These are phyloP conservation scores for Hymenoscyphus fraxineus DNA, from an alignment of 2,329 filamentous ascomycete genomes.

Conservation along the genomic window DNA sequence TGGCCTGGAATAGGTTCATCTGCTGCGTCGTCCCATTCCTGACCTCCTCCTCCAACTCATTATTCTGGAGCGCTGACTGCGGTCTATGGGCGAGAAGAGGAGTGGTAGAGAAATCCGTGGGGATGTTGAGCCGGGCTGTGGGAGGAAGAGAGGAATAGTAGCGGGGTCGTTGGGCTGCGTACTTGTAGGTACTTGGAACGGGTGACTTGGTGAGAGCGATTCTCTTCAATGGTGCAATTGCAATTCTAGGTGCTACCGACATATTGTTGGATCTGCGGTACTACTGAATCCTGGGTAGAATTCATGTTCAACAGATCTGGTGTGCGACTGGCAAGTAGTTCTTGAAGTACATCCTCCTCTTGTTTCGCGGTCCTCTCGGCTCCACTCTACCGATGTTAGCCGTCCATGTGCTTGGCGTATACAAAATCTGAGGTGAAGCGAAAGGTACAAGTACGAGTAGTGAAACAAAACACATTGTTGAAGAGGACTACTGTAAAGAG, in stretches of 20 bases:
- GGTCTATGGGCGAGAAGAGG: conserved; percentile 77
- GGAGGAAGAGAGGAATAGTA: conserved; percentile 41
- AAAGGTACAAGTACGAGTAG: too few species aligned
- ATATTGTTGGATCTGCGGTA: conserved; percentile 13
- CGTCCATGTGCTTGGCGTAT: too few species aligned
- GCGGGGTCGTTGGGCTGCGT: conserved; percentile 10
- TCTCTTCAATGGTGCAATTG: background rate
- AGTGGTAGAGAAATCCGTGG: conserved; percentile 81
- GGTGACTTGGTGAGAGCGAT: conserved; percentile 7
- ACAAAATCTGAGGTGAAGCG: too few species aligned
- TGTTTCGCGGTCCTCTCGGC: too few species aligned
- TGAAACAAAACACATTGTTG: too few species aligned
- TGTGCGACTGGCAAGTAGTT: background rate
- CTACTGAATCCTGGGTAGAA: background rate
- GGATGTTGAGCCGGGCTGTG: conserved; percentile 71
- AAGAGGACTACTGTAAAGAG: too few species aligned
- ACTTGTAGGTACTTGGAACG: background rate
- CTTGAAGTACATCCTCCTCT: background rate
- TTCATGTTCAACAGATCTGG: conserved; percentile 3
- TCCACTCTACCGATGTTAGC: too few species aligned
- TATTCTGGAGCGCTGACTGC: conserved; percentile 64
- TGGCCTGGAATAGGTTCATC: conserved; percentile 89
- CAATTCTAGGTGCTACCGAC: conserved; percentile 18
- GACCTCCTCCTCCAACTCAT: conserved; percentile 65
- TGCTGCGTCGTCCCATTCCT: conserved; percentile 72